These are phyloP conservation scores for Fusarium sp. DNA, from an alignment of 2,329 filamentous ascomycete species.

Conservation along the genomic window DNA sequence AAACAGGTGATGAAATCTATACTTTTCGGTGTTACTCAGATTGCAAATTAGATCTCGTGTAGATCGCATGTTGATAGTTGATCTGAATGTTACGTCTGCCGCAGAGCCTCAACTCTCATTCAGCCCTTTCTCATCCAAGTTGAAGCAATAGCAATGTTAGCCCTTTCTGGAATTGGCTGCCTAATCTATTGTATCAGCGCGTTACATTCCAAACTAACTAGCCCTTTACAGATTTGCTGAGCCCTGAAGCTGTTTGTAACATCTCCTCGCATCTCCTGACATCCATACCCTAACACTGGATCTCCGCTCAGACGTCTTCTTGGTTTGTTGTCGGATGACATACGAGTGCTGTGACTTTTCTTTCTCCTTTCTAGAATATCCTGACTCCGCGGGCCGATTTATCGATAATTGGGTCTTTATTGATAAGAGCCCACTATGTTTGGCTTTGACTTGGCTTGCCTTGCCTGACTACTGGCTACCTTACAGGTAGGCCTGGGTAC, in stretches of 20 bases:
- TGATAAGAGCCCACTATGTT: not conserved
- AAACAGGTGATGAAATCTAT: slow-evolving; percentile 25
- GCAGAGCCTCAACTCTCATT: slow-evolving; percentile 23
- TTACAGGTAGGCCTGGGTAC: not conserved
- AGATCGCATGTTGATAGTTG: slow-evolving; percentile 26
- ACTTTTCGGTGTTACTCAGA: slow-evolving; percentile 18
- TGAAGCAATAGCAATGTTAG: not conserved
- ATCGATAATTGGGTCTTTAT: slow-evolving; percentile 6
- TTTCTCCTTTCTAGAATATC: slow-evolving; percentile 12
- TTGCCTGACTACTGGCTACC: not conserved
- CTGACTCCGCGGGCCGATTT: slow-evolving; percentile 26
- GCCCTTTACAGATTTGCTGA: not conserved
- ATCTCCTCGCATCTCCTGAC: not conserved
- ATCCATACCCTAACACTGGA: not conserved
- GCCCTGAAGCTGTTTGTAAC: not conserved
- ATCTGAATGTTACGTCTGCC: slow-evolving; percentile 5
- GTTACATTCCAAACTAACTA: not conserved
- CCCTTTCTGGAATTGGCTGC: not conserved
- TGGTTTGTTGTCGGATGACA: slow-evolving; percentile 3
- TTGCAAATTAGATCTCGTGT: slow-evolving; percentile 20
- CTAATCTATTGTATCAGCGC: not conserved
- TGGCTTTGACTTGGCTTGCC: not conserved
- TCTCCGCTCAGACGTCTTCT: not conserved
- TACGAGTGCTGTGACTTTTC: slow-evolving; percentile 15
- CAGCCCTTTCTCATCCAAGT: not conserved